Base-by-base conservation (phyloP, 148 eudicot species). In the Silene uniflora region DNA sequence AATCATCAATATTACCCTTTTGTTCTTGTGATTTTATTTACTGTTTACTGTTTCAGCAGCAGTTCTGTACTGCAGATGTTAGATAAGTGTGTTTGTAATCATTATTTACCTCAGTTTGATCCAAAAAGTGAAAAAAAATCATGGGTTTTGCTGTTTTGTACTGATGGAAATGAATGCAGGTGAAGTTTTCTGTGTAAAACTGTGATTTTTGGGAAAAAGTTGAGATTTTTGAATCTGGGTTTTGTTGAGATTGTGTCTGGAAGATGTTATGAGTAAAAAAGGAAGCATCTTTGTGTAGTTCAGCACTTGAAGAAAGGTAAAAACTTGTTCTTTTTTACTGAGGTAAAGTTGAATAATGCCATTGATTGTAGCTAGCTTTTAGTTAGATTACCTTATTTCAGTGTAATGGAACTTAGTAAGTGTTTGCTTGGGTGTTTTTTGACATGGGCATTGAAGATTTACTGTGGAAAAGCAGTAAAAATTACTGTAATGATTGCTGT, bases 401-500 rank as follows among this genome's bases (percentile, higher is more conserved):
- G 72, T 54, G 67, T 79, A 63, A 87, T 86, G 90, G 87, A 71
- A 74, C 47, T 74, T 12, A 52, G 69, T 58, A 75, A 76, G 78
- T 79, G 76, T 77, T 78, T 88, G 71, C 24, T 78, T 27, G 76
- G 61, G 46, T 78, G 83, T 55, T 77, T 76, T 68, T 49, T 49
- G 22, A 54, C 47, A 29, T 77, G 79, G 82, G 81, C 71, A 32
- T 35, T 81, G 63, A 85, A 74, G 77, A 79, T 77, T 69, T 62
- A 35, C 73, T 27, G 44, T 72, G 69, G 79, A 39, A 84, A 76
- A 67, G 69, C 78, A 72, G 79, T 79, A 10, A 25, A 63, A 84
- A 49, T 76, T 75, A 19, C 2, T 85, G 93, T 87, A 69, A 24
- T 84, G 7, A 63, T 84, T 67, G 75, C 80, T 67, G 63, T 90